Evolutionary conservation across 441 rosid genomes (phyloP).

Genomic region (Pelargonium australe): DNA sequence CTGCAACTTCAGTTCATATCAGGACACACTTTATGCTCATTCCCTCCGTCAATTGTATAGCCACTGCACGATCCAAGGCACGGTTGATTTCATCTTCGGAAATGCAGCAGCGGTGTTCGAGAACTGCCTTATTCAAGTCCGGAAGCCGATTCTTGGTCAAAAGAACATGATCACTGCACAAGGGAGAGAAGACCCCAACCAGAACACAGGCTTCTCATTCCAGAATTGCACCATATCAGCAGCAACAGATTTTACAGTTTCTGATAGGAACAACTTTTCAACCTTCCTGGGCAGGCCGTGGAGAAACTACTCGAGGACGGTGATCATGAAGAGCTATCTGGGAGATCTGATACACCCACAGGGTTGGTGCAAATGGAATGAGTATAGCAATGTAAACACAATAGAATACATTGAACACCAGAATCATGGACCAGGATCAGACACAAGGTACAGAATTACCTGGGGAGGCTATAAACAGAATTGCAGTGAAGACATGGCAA

Average conservation of each 20-base stretch:
- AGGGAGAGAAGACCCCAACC: constrained; percentile 43
- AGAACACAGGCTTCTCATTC: constrained; percentile 43
- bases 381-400: constrained; percentile 33
- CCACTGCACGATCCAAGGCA: constrained; percentile 44
- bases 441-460: constrained; percentile 32
- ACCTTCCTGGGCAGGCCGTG: constrained; percentile 49
- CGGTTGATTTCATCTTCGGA: constrained; percentile 44
- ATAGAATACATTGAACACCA: constrained; percentile 45
- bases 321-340: constrained; percentile 31
- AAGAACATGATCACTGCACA: constrained; percentile 45
- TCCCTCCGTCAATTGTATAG: constrained; percentile 46
- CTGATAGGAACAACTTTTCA: constrained; percentile 28
- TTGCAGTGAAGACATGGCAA: constrained; percentile 26
- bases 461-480: constrained; percentile 47
- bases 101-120: constrained; percentile 48
- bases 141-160: constrained; percentile 37
- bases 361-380: constrained; percentile 48
- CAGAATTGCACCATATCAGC: constrained; percentile 35
- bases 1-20: constrained; percentile 48
- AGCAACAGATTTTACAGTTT: constrained; percentile 35
- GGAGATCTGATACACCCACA: constrained; percentile 39
- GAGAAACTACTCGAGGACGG: constrained; percentile 45
- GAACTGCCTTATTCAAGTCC: constrained; percentile 44
- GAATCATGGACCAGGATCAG: constrained; percentile 42
- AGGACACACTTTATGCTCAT: constrained; percentile 49